Evolutionary conservation across 371 early-diverging fungal species (phyloP), one percentile per base, ranked within the genome.

Genomic region (Basidiobolus meristosporus): DNA sequence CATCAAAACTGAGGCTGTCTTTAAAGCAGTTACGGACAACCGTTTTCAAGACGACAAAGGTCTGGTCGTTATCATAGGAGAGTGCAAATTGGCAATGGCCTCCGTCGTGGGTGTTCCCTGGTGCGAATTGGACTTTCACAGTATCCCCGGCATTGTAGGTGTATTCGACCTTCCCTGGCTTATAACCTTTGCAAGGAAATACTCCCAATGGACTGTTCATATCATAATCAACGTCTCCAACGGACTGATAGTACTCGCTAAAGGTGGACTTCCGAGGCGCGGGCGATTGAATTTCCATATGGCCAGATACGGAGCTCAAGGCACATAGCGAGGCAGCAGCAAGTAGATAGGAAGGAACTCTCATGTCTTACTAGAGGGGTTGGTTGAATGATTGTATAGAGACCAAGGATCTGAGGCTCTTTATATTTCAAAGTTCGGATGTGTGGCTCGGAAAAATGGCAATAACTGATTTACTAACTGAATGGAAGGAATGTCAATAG

Each of bases 11-110:
- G 44, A 31, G 54, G 36, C 31, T 20, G 10, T 38, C 34, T 0
- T 46, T 41, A 33, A 69, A 46, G 43, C 70, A 73, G 20, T 56
- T 46, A 12, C 57, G 46, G 20, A 65, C 38, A 31, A 60, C 52
- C 12, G 60, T 61, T 21, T 69, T 48, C 31, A 76, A 21, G 4
- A 70, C 74, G 11, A 71, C 70, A 42, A 58, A 74, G 4, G 48
- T 60, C 15, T 53, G 48, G n/a, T 60, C 73, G 20, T 52, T 54
- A 42, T 77, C 70, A 30, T 65, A 67, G 0, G 70, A 68, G 3
- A 77, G 41, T 0, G 74, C 56, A 47, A 72, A 73, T 43, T 73
- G 68, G 40, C 76, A 74, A 42, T 69, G 70, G 20, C 76, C 75
- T 29, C 73, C 73, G 22, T 57, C 51, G 42, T 63, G 65, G 0